Base-by-base conservation (phyloP, 108 stramenopile genomes). In the Nitzschia palea region DNA sequence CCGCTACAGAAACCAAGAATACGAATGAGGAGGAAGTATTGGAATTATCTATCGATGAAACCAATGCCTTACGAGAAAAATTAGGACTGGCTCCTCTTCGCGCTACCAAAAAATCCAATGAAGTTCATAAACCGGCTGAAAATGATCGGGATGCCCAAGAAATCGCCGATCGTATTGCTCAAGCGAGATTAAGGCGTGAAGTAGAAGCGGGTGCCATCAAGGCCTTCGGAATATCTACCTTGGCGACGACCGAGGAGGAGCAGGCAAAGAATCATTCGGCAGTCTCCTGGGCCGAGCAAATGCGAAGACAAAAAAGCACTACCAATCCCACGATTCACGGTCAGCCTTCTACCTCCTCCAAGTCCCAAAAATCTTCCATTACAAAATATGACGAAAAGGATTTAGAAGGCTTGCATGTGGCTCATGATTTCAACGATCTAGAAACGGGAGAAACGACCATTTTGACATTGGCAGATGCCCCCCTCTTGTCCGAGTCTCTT, bases 1-100 rank as follows among this genome's bases (percentile, higher is more conserved):
- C 22, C 4, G 17, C 33, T 2, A 25, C n/a, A 31, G 18, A 29
- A 12, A 22, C 65, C 6, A 18, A 17, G 28, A 48, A 0, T 2
- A 26, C 9, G n/a, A 29, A 25, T 18, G 71, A 50, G 40, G 55
- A 80, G 58, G 72, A 70, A 48, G 33, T 72, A 33, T 47, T 89
- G 20, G 69, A 75, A 56, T 61, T 95, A 53, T 86, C 88, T 34
- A 67, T 94, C 5, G 85, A 84, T 25, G 91, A 94, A 62, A 90
- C 93, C 10, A 93, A 96, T 64, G 78, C 58, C 4, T 68, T 96
- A 18, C 79, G 95, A 2, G 71, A 54, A 20, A 64, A 66, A 42
- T 68, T 96, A 12, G 95, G 95, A 2, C 52, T 96, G 12, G 51
- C 78, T 1, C 95, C 95, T 3, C 71, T 79, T 31, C 56, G 72